Evolutionary conservation across 2,329 filamentous ascomycete species (phyloP).

Genomic region (Ascochyta clinopodiicola): DNA sequence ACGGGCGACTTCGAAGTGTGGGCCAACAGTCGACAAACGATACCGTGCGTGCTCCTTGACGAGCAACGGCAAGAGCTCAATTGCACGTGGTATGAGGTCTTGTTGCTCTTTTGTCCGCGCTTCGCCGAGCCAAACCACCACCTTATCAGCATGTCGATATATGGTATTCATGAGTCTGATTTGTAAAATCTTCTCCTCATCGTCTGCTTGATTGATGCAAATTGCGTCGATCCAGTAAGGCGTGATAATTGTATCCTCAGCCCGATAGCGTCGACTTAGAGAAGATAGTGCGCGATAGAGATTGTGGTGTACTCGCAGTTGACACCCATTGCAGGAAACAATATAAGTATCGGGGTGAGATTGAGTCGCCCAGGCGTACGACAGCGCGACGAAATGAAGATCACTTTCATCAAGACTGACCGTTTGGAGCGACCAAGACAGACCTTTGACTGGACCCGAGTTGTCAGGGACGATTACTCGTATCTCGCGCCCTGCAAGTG

Average conservation of each 20-base stretch:
- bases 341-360: constrained; percentile 3
- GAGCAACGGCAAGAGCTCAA: neutral
- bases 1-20: neutral
- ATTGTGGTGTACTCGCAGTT: constrained; percentile 2
- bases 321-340: constrained; percentile 1
- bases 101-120: neutral
- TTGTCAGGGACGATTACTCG: neutral
- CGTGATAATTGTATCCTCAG: neutral
- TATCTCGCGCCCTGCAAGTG: neutral
- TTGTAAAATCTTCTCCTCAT: constrained; percentile 14
- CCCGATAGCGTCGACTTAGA: neutral
- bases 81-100: neutral
- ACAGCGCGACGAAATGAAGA: neutral
- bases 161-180: constrained; percentile 17
- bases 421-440: neutral
- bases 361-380: constrained; percentile 1
- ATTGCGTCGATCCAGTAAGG: constrained; percentile 21
- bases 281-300: constrained; percentile 4
- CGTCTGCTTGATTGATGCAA: constrained; percentile 22
- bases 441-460: neutral
- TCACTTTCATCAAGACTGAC: neutral
- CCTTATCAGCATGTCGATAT: constrained; percentile 11
- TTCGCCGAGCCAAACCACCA: constrained; percentile 15
- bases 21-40: neutral
- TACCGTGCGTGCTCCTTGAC: neutral